Conservation (phyloP, 306 rosid genomes). For the Dryas drummondii region DNA sequence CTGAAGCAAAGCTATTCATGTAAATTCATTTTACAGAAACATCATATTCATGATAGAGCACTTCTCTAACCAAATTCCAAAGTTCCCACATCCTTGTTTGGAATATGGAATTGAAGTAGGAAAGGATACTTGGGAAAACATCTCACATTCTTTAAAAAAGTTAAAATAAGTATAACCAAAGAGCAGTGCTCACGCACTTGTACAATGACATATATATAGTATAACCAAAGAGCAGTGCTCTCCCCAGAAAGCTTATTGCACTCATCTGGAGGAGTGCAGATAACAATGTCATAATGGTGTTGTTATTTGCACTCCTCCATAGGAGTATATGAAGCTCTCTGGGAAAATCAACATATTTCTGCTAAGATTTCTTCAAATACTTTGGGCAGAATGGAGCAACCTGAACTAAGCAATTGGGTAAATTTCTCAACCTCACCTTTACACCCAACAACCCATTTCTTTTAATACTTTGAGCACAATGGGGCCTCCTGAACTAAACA, state of each 20-base stretch:
- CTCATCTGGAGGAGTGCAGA: no score
- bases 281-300: no score
- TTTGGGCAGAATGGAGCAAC: background rate
- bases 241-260: no score
- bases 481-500: background rate
- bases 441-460: background rate
- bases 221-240: background rate
- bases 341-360: background rate
- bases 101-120: background rate
- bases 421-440: background rate
- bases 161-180: background rate
- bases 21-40: background rate
- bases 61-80: background rate
- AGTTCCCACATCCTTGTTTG: background rate
- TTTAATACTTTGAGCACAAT: background rate
- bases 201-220: background rate
- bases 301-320: no score
- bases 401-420: constrained; percentile 5
- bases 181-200: background rate
- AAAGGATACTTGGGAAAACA: background rate
- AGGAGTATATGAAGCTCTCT: no score
- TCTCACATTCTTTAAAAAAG: background rate
- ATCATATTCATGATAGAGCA: background rate
- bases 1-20: background rate
- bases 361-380: background rate